Conservation (phyloP, 1,284 basidiomycete genomes). For the Testicularia cyperi region DNA sequence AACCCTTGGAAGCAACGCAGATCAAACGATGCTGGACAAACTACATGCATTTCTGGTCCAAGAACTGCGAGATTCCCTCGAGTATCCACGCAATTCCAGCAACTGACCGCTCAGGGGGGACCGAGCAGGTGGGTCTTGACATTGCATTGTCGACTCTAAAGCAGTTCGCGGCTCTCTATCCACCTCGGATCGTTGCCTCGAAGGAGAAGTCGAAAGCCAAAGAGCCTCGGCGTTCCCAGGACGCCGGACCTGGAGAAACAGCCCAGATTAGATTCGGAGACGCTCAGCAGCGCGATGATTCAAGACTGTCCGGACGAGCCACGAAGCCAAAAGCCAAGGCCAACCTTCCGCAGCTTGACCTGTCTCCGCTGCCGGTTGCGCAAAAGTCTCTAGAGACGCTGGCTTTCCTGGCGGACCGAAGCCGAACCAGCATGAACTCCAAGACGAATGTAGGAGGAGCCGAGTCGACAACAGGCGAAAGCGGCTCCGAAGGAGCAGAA, state of each 20-base stretch:
- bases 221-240: no score
- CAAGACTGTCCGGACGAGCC: no score
- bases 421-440: no score
- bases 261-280: no score
- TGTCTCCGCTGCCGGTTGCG: neutral
- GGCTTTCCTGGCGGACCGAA: neutral
- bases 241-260: no score
- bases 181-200: slow-evolving; percentile 1
- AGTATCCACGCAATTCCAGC: no score
- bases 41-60: slow-evolving; percentile 38
- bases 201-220: slow-evolving; percentile 1
- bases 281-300: no score
- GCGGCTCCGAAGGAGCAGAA: neutral
- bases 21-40: slow-evolving; percentile 32
- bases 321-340: neutral
- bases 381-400: neutral
- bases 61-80: no score
- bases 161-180: slow-evolving; percentile 10
- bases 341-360: neutral
- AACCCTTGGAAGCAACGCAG: slow-evolving; percentile 7
- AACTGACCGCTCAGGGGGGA: neutral
- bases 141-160: slow-evolving; percentile 1
- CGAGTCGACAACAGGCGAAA: no score
- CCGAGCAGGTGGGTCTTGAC: slow-evolving; percentile 3
- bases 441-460: no score